Evolutionary conservation across 2,329 filamentous ascomycete species (phyloP).

Genomic region (Diaporthe citri): DNA sequence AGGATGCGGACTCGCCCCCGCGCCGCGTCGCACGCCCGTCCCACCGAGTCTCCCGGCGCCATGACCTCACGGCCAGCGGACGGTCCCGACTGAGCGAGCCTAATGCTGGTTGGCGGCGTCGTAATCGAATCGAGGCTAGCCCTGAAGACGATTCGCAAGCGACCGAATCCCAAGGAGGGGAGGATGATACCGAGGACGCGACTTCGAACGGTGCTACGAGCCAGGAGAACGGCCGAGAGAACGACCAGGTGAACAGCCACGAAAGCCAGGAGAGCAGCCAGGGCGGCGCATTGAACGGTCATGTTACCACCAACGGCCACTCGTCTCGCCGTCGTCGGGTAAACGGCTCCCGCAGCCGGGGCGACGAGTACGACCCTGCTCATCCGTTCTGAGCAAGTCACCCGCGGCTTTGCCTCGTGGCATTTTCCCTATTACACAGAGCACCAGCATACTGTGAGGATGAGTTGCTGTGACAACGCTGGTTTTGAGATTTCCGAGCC

Average conservation of each 20-base stretch:
- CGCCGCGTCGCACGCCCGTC: neutral
- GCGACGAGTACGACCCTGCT: neutral
- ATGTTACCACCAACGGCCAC: neutral
- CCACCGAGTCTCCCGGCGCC: neutral
- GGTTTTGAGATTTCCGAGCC: neutral
- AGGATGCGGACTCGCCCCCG: too few species aligned
- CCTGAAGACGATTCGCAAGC: too few species aligned
- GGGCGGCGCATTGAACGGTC: neutral
- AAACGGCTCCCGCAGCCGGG: neutral
- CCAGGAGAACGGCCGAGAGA: neutral
- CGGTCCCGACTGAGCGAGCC: neutral
- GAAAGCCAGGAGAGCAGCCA: neutral
- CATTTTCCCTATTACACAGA: neutral
- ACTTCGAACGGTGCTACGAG: too few species aligned
- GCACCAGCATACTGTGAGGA: neutral
- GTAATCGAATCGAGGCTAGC: too few species aligned
- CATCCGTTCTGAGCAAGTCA: neutral
- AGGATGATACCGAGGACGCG: neutral
- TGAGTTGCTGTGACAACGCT: neutral
- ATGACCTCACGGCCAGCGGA: neutral
- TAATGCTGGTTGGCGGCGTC: neutral
- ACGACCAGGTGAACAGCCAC: neutral
- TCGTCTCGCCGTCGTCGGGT: neutral
- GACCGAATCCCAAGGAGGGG: neutral
- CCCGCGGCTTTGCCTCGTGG: neutral